Conservation (phyloP, 179 eudicot genomes). For the Dionaea muscipula region DNA sequence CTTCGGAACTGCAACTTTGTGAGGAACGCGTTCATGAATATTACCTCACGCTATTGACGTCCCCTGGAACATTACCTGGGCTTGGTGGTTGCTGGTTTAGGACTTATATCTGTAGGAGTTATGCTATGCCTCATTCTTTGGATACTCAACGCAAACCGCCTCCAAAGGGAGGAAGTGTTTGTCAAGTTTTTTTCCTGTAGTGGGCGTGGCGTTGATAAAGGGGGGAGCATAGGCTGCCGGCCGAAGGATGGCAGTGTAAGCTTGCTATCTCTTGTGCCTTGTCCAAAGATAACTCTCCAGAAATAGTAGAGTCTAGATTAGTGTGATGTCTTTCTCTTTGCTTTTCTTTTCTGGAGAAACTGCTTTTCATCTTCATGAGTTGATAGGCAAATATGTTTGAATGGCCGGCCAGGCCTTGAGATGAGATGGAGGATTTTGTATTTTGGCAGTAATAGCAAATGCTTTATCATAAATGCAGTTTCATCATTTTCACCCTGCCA, state of each 20-base stretch:
- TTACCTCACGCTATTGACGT: slow-evolving; percentile 47
- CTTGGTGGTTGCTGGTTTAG: slow-evolving; percentile 53
- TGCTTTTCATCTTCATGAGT: too few relatives aligned
- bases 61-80: slow-evolving; percentile 50
- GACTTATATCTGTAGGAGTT: slow-evolving; percentile 68
- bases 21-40: slow-evolving; percentile 50
- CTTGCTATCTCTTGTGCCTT: slow-evolving; percentile 16
- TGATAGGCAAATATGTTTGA: too few relatives aligned
- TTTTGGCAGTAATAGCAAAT: slow-evolving; percentile 12
- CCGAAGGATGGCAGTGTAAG: slow-evolving; percentile 13
- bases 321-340: not conserved
- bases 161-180: slow-evolving; percentile 88
- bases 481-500: too few relatives aligned
- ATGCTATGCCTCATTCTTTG: slow-evolving; percentile 81
- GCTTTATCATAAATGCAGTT: too few relatives aligned
- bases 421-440: too few relatives aligned
- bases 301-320: slow-evolving; percentile 6
- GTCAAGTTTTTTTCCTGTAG: slow-evolving; percentile 25
- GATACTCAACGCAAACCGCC: slow-evolving; percentile 74
- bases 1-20: slow-evolving; percentile 80
- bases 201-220: slow-evolving; percentile 10
- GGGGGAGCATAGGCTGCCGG: slow-evolving; percentile 4
- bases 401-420: too few relatives aligned
- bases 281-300: slow-evolving; percentile 25
- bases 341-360: not conserved